A percentile compares a stretch with the other conserved stretches of the same genome.
Evolutionary conservation across 2,329 filamentous ascomycete genomes (phyloP).

Genomic region (Alternaria sp.): DNA sequence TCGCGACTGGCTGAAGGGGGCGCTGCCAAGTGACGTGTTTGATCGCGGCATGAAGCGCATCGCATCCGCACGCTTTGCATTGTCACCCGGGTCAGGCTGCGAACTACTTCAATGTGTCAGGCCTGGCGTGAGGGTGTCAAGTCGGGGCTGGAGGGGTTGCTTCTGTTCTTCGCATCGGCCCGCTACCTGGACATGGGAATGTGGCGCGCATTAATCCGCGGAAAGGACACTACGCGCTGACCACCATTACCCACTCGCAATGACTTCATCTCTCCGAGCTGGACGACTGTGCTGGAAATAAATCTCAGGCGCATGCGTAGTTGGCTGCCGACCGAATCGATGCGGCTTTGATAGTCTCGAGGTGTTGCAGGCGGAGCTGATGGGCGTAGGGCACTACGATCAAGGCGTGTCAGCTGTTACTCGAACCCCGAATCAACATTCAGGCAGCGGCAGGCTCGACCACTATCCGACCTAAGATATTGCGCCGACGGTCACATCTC

Average conservation of each 20-base stretch:
- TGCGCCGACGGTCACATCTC: neutral
- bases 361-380: neutral
- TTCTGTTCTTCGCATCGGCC: neutral
- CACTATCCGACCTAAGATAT: neutral
- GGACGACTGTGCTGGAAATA: neutral
- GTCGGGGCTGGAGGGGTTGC: neutral
- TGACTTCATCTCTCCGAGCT: neutral
- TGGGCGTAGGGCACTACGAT: neutral
- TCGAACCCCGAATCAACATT: neutral
- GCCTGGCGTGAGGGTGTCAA: neutral
- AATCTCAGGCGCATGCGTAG: neutral
- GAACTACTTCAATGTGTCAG: neutral
- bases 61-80: slow-evolving; percentile 1
- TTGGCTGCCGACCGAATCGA: neutral
- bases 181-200: neutral
- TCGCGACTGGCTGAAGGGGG: slow-evolving; percentile 21
- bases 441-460: neutral
- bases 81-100: neutral
- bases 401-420: neutral
- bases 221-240: neutral
- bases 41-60: slow-evolving; percentile 7
- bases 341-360: neutral
- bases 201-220: neutral
- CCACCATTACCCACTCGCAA: neutral
- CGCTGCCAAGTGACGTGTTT: slow-evolving; percentile 20